Evolutionary conservation across 305 asterid genomes (phyloP), one percentile per base, ranked within the genome.

Genomic region (Petunia hybrid): DNA sequence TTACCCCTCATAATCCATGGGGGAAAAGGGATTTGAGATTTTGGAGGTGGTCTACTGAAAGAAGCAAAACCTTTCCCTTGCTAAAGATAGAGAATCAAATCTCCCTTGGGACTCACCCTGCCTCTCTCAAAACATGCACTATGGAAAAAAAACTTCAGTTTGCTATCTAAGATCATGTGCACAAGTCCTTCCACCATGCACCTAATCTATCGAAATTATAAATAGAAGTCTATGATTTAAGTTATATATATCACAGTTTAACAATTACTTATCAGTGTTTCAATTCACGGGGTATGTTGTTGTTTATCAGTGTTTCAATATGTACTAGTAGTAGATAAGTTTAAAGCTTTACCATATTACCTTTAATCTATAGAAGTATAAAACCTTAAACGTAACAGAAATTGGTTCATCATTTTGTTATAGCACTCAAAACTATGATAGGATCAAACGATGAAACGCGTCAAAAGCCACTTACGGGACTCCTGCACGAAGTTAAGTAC

Each of bases 71-170:
- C 81, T 59, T 77, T 77, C 70, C 73, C 57, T 40, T 61, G 81
- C 45, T 70, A 75, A 78, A 69, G 51, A 76, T 61, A 14, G 71
- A 82, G 86, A 84, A 84, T 78, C 87, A 78, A 51, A 84, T 84
- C 87, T 43, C 57, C 80, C 82, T 84, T 36, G 83, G 87, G 65
- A 84, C 81, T 81, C 36, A 39, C 84, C 80, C 81, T 76, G 78
- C 77, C 53, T 71, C 67, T 41, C 76, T 80, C 38, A 48, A 35
- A 40, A 22, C 35, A 40, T 12, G 13, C 64, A 51, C 42, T 43
- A 65, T 5, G 10, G 1, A 35, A 48, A 73, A 9, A 10, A 4
- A 13, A 38, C 6, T 65, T 42, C 59, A 22, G 40, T 22, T 5
- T 68, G 5, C 60, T 51, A 5, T 46, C 36, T 39, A 45, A 70